Conservation (phyloP, 2,329 filamentous ascomycete species). For the Aspergillus spinulosporus region DNA sequence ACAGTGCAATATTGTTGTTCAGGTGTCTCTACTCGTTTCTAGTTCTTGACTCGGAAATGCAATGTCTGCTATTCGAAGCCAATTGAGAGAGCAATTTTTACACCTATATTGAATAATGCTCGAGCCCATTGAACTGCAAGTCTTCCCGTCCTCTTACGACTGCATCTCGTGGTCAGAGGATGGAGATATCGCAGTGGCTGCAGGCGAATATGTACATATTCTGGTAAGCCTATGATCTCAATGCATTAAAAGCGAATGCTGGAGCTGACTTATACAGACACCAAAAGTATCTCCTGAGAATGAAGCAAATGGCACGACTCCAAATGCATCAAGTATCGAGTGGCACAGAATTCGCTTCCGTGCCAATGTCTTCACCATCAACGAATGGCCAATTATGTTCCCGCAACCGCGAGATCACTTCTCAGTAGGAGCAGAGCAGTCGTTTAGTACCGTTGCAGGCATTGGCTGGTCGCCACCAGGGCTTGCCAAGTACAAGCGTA, state of each 20-base stretch:
- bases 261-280: constrained; percentile 28
- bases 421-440: constrained; percentile 62
- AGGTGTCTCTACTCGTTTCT: neutral
- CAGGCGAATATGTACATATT: constrained; percentile 57
- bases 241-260: neutral
- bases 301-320: constrained; percentile 26
- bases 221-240: constrained; percentile 38
- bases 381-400: constrained; percentile 50
- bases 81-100: neutral
- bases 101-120: constrained; percentile 19
- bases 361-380: constrained; percentile 53
- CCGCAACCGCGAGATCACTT: constrained; percentile 51
- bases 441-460: constrained; percentile 50
- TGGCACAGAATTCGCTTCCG: constrained; percentile 48
- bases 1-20: neutral
- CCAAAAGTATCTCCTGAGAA: constrained; percentile 22
- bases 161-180: constrained; percentile 62
- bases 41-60: neutral
- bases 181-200: constrained; percentile 58
- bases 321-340: constrained; percentile 25
- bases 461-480: constrained; percentile 60
- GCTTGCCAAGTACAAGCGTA: constrained; percentile 55
- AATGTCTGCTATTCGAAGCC: no score
- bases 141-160: constrained; percentile 54
- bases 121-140: constrained; percentile 38